These are phyloP conservation scores for Ormosia semicastrata DNA, from an alignment of 306 rosid species.

Conservation along the genomic window DNA sequence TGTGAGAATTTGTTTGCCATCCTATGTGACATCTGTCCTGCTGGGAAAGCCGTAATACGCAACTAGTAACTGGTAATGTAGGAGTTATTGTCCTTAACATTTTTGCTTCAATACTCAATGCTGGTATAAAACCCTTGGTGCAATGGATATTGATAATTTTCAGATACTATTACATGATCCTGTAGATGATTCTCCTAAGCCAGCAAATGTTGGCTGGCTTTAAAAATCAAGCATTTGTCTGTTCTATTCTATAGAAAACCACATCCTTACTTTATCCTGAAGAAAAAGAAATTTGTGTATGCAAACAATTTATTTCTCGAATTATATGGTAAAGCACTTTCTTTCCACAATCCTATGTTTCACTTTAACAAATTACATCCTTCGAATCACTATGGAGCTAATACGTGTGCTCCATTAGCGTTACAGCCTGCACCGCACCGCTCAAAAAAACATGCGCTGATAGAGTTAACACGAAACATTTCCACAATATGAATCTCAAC, in stretches of 20 bases:
- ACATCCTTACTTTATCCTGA: not conserved
- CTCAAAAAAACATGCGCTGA: not conserved
- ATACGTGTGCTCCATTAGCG: not conserved
- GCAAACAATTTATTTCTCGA: not conserved
- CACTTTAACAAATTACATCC: not conserved
- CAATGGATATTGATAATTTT: not conserved
- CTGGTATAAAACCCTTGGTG: not conserved
- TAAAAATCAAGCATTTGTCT: not conserved
- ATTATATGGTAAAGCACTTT: not conserved
- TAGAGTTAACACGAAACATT: not conserved
- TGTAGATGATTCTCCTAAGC: not conserved
- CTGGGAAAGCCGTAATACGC: not conserved
- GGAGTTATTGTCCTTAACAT: not conserved
- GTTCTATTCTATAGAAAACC: not conserved
- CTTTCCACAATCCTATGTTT: not conserved
- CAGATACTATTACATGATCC: not conserved
- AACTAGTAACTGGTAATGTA: not conserved
- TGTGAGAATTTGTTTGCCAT: not conserved
- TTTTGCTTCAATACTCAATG: not conserved
- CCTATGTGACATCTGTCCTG: not conserved
- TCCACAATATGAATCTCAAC: not conserved
- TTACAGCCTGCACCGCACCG: not conserved
- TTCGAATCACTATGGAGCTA: not conserved
- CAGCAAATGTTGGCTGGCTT: not conserved
- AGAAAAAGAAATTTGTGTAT: not conserved